A percentile compares a stretch with the other conserved stretches of the same genome.
Conservation (phyloP, 2,329 filamentous ascomycete genomes). For the Beauveria pseudobassiana region DNA sequence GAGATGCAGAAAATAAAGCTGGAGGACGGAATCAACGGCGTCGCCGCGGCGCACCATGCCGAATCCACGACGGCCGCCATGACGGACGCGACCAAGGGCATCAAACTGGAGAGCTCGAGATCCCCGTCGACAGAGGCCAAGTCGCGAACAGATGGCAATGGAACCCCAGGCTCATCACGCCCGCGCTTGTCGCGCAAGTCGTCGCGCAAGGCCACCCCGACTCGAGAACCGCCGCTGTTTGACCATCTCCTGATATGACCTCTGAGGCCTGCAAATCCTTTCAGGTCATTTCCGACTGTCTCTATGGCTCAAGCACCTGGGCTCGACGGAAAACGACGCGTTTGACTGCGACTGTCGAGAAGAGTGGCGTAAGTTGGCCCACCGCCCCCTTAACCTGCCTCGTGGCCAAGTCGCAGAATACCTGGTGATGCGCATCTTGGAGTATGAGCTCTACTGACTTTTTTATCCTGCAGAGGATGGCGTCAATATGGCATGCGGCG, state of each 20-base stretch:
- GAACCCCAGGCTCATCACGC: slow-evolving; percentile 42
- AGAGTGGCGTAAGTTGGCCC: slow-evolving; percentile 74
- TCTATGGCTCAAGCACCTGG: slow-evolving; percentile 86
- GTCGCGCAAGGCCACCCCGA: slow-evolving; percentile 58
- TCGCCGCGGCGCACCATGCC: not conserved
- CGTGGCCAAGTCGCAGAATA: not conserved
- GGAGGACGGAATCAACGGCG: slow-evolving; percentile 23
- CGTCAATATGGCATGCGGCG: slow-evolving; percentile 79
- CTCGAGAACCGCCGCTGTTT: slow-evolving; percentile 60
- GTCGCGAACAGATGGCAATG: slow-evolving; percentile 38
- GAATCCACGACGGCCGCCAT: not conserved
- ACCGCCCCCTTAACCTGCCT: not conserved
- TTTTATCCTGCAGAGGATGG: slow-evolving; percentile 41
- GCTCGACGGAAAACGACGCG: slow-evolving; percentile 80
- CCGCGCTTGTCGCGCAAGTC: slow-evolving; percentile 67
- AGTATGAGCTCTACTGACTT: slow-evolving; percentile 13
- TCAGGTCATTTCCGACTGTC: slow-evolving; percentile 73
- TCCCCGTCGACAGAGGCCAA: slow-evolving; percentile 28
- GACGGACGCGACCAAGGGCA: not conserved
- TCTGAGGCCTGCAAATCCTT: slow-evolving; percentile 69
- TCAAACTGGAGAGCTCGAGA: slow-evolving; percentile 2
- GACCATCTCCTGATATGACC: slow-evolving; percentile 69
- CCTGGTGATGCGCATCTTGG: slow-evolving; percentile 13
- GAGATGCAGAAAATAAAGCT: slow-evolving; percentile 27
- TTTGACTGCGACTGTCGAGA: slow-evolving; percentile 93